Percentiles rank a stretch among this genome's conserved stretches.
Evolutionary conservation across 345 rosid species (phyloP).

Genomic region (Cardamine resedifolia): DNA sequence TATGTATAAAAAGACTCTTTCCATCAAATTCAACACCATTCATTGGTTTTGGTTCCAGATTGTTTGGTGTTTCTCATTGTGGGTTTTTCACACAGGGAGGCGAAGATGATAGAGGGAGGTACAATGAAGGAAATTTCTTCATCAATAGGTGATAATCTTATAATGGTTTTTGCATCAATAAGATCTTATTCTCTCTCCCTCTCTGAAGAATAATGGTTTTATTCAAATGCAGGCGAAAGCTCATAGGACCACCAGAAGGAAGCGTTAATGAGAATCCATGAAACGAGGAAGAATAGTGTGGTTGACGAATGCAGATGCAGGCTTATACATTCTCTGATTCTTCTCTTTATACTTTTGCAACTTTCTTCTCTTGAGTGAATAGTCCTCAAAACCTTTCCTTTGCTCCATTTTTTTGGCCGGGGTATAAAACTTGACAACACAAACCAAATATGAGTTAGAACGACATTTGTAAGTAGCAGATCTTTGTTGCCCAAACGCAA

Average conservation of each 20-base stretch:
- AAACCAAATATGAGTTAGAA: neutral
- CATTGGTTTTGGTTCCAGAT: neutral
- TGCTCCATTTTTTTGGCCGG: neutral
- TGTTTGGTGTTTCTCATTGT: neutral
- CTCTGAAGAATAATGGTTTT: neutral
- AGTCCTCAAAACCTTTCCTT: neutral
- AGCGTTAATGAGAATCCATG: constrained; percentile 1
- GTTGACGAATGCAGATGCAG: neutral
- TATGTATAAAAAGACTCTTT: neutral
- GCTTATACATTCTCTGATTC: neutral
- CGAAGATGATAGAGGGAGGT: neutral
- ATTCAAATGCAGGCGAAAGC: neutral
- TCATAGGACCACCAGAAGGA: neutral
- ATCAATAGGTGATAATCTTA: neutral
- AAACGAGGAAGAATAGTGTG: constrained; percentile 2
- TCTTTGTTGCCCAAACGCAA: neutral
- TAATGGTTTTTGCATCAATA: neutral
- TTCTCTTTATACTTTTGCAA: neutral
- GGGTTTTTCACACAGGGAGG: neutral
- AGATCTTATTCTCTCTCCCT: neutral
- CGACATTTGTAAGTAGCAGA: neutral
- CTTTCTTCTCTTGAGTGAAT: neutral
- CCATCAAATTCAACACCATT: neutral
- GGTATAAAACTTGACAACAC: neutral
- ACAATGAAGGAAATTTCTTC: neutral